Conservation (phyloP, 2,329 filamentous ascomycete genomes). For the Lasiodiplodia theobromae region DNA sequence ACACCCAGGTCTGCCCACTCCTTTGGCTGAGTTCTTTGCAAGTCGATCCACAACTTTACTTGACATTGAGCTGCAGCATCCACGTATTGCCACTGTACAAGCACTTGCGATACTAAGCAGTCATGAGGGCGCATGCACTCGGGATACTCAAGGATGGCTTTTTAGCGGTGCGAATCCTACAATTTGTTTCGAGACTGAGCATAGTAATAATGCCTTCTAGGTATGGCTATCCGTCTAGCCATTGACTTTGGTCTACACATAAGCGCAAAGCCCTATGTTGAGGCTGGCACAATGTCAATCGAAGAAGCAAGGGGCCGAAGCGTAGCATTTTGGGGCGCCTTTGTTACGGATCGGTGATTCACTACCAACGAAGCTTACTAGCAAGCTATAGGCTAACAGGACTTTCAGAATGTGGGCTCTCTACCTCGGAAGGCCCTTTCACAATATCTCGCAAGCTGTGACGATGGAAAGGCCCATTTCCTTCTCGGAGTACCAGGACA, state of each 20-base stretch:
- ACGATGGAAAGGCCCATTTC: slow-evolving; percentile 9
- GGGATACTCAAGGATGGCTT: slow-evolving; percentile 38
- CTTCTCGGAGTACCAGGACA: not conserved
- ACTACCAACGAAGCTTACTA: not conserved
- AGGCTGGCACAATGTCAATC: not conserved
- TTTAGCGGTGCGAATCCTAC: slow-evolving; percentile 33
- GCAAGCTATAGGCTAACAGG: not conserved
- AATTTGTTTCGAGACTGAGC: not conserved
- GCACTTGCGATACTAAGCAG: slow-evolving; percentile 36
- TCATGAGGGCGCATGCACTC: slow-evolving; percentile 34
- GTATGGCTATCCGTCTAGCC: slow-evolving; percentile 1
- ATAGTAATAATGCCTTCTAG: not conserved
- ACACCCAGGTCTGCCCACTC: slow-evolving; percentile 1
- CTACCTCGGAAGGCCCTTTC: not conserved
- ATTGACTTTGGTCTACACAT: slow-evolving; percentile 5
- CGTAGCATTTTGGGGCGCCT: slow-evolving; percentile 6
- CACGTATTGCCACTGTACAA: slow-evolving; percentile 36
- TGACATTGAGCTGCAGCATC: slow-evolving; percentile 37
- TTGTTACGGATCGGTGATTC: not conserved
- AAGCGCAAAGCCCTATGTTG: slow-evolving; percentile 4
- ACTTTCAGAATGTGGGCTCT: not conserved
- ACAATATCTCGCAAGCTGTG: slow-evolving; percentile 1
- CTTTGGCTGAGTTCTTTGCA: slow-evolving; percentile 36
- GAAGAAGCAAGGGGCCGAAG: slow-evolving; percentile 11
- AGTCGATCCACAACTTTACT: slow-evolving; percentile 35